Base-by-base conservation (phyloP, 495 filamentous ascomycete species). In the Xylaria curta region DNA sequence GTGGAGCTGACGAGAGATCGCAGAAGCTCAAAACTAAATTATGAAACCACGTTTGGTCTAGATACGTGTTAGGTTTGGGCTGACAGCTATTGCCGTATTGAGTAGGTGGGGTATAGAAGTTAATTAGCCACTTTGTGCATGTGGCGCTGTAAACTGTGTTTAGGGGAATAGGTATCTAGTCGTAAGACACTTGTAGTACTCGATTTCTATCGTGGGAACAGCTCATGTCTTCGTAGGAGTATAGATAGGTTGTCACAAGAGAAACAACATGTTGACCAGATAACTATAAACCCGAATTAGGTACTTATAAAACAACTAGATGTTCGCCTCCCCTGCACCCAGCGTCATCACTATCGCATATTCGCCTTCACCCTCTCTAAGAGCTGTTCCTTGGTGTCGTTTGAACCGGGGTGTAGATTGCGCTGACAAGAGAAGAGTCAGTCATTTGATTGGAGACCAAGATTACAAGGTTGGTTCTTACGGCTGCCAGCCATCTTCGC, bases 331-430 rank as follows among this genome's bases (percentile, higher is more conserved):
- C 15, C 46, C 31, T n/a, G 9, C 5, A 40, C 12, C 21, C 12
- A 28, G n/a, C 21, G 42, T 51, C 51, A 40, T 44, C 42, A 15
- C 59, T 72, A 74, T 51, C 91, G 86, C 85, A 97, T 84, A 78
- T 97, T 97, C 3, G 91, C 91, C 81, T 87, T 91, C 15, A 98
- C 88, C 73, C 94, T 84, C 74, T 94, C 93, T 4, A 97, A 78
- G 8, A 98, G 82, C 77, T 96, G 88, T 60, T 94, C 92, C 21
- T 90, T 87, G 8, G 89, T 91, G 65, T 92, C 92, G 13, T 82
- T 85, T 1, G 87, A 81, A 69, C 84, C 85, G 13, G 93, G 92
- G 74, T 91, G 81, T 4, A 97, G 87, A 36, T 91, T 90, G 69
- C 95, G 89, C 94, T 97, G 75, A 19, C 2, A 42, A 40, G 42